phyloP scores from a whole-genome alignment of 2,329 filamentous ascomycete species.

The Pestalotiopsis sp. region DNA sequence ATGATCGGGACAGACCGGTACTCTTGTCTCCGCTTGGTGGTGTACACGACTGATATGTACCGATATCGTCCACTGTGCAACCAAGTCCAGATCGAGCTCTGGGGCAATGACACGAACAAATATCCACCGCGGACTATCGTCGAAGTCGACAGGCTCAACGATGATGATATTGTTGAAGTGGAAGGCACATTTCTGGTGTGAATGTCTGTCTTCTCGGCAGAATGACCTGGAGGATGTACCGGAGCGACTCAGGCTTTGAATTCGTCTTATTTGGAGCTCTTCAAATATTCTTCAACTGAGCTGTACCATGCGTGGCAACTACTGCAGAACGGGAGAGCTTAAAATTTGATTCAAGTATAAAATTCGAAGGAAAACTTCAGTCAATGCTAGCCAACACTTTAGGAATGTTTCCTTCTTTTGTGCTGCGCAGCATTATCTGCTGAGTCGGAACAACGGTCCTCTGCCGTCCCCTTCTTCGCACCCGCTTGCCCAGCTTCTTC shows the following conservation, averaged over 20 bases:
- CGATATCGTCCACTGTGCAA: conserved; percentile 35
- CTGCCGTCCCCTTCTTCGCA: neutral
- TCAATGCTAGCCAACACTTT: neutral
- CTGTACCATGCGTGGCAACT: too few species aligned
- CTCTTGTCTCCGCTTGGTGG: conserved; percentile 25
- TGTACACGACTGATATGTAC: conserved; percentile 37
- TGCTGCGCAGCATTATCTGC: neutral
- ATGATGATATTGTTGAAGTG: conserved; percentile 35
- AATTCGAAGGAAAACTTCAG: neutral
- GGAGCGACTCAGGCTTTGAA: neutral
- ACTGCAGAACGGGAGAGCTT: too few species aligned
- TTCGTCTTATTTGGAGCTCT: too few species aligned
- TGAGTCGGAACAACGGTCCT: neutral
- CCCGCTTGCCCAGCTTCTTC: neutral
- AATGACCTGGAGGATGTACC: neutral
- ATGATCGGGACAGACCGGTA: conserved; percentile 28
- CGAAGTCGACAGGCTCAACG: conserved; percentile 34
- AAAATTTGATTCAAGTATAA: too few species aligned
- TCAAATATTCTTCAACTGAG: too few species aligned
- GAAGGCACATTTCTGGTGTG: conserved; percentile 30
- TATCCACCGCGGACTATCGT: conserved; percentile 34
- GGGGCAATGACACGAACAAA: conserved; percentile 28
- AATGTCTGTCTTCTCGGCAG: neutral
- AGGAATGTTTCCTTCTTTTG: neutral
- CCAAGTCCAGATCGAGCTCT: conserved; percentile 32